Percentiles rank a stretch among this genome's conserved stretches.
Evolutionary conservation across 2,329 filamentous ascomycete genomes (phyloP).

Genomic region (Shiraia bambusicola): DNA sequence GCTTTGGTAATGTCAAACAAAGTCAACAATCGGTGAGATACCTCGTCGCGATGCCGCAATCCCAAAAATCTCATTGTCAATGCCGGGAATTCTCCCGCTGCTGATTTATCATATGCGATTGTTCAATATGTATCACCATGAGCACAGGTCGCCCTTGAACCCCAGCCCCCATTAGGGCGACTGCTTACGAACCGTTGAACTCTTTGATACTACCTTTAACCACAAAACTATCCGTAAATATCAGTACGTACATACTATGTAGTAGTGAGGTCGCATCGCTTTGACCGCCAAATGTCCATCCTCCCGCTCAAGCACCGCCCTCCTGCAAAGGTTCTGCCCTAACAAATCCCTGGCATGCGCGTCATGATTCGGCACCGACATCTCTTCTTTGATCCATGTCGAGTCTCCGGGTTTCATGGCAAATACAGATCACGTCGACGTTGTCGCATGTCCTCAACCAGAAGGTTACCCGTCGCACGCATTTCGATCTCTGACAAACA

Average conservation of each 20-base stretch:
- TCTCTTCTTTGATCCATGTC: conserved; percentile 1
- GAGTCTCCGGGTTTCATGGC: conserved; percentile 1
- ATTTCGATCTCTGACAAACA: conserved; percentile 10
- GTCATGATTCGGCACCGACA: conserved; percentile 1
- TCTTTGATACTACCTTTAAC: conserved; percentile 3
- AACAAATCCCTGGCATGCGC: conserved; percentile 13
- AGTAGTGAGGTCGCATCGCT: conserved; percentile 12
- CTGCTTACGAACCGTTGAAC: neutral
- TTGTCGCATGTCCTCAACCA: conserved; percentile 5
- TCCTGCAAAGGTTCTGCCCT: conserved; percentile 17
- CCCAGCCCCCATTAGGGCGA: neutral
- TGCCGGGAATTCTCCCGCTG: conserved; percentile 3
- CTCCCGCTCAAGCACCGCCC: conserved; percentile 9
- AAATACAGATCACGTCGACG: conserved; percentile 12
- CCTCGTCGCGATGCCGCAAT: neutral
- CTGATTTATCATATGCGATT: no score
- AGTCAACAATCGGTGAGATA: conserved; percentile 4
- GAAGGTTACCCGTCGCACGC: conserved; percentile 14
- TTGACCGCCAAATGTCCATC: conserved; percentile 5
- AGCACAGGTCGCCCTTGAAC: neutral
- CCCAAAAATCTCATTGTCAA: conserved; percentile 8
- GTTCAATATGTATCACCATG: no score
- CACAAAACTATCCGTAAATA: neutral
- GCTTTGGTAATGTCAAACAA: conserved; percentile 6
- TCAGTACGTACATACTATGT: no score